phyloP scores from a whole-genome alignment of 2,329 filamentous ascomycete genomes.

The Talaromyces islandicus region DNA sequence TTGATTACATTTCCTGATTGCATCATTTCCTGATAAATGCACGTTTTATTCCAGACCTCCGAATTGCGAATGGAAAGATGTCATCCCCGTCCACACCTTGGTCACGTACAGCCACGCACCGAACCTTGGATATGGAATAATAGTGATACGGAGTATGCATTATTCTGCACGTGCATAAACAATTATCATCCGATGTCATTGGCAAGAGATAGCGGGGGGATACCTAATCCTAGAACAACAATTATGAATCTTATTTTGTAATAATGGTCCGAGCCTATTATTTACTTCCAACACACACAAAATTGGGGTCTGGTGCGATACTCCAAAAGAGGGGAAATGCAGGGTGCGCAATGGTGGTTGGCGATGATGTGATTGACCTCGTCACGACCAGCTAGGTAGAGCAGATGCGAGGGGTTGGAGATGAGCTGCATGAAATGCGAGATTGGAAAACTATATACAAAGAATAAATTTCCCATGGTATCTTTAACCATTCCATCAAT shows the following conservation, averaged over 20 bases:
- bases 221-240: neutral
- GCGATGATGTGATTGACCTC: conserved; percentile 27
- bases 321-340: neutral
- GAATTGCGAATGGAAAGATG: neutral
- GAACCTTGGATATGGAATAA: too few species aligned
- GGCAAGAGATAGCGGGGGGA: neutral
- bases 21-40: neutral
- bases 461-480: neutral
- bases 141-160: neutral
- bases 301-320: neutral
- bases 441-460: neutral
- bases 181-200: neutral
- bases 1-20: neutral
- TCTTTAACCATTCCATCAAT: neutral
- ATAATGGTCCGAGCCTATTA: neutral
- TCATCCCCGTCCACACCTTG: too few species aligned
- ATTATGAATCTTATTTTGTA: neutral
- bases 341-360: conserved; percentile 19
- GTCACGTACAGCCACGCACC: too few species aligned
- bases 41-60: neutral
- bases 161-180: neutral
- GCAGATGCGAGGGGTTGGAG: neutral
- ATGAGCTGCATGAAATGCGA: neutral
- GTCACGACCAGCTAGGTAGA: neutral
- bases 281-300: neutral